Base-by-base conservation (phyloP, 495 filamentous ascomycete species). In the Aspergillus hancockii region DNA sequence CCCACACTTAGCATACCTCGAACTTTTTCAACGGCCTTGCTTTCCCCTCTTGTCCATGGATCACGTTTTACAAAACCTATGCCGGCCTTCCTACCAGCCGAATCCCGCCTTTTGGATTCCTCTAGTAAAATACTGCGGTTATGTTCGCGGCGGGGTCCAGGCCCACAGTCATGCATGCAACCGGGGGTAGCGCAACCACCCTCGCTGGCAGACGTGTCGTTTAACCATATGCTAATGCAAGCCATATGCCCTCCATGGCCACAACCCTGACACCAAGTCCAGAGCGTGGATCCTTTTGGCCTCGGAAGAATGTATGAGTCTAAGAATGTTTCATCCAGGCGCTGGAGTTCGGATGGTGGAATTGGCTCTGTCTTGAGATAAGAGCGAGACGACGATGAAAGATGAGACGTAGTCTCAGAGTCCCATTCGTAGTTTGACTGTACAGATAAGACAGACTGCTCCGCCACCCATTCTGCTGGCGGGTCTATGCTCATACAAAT, bases 151-250 rank as follows among this genome's bases (percentile, higher is more conserved):
- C 83, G 81, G 5, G 78, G 78, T 0, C 87, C 85, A 2, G 88
- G 85, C 6, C 88, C 78, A 60, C 89, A 92, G 53, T 87, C 86
- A 61, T 91, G 88, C 28, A 85, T 78, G 66, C 89, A 92, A 8
- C 88, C 88, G 43, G 87, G 81, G 22, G 88, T 81, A 16, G 90
- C 86, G 66, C 90, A 93, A 49, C 79, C 86, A n/a, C 89, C 89
- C 58, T 87, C 87, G 57, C 80, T 85, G 22, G 79, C 78, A 16
- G 78, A 74, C 18, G 71, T 57, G 40, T 81, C 81, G 46, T 70
- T 69, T 52, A 89, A 85, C 89, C 89, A 93, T 4, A 77, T 81
- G 49, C 78, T 77, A 49, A 92, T 79, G 62, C 90, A 93, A 22
- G 80, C 81, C 1, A 83, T 70, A 69, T 93, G 90, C 7, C 89